Evolutionary conservation across 176 grass and related monocot species (phyloP).

Genomic region (Eragrostis curvula): DNA sequence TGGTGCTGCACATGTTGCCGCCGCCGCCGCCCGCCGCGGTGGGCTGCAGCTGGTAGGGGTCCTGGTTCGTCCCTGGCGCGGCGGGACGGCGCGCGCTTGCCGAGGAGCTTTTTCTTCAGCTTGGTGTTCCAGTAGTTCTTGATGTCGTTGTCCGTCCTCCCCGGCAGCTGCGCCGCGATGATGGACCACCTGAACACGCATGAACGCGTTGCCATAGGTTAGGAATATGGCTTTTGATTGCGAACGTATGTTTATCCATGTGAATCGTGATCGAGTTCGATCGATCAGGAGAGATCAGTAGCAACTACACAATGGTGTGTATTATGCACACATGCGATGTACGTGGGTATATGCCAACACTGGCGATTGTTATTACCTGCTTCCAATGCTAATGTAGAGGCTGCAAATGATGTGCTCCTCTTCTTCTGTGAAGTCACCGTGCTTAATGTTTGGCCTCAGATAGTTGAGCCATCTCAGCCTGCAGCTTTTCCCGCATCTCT

Average conservation of each 20-base stretch:
- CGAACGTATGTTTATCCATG: background rate
- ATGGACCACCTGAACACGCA: conserved; percentile 83
- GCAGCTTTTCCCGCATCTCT: conserved; percentile 95
- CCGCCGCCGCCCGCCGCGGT: background rate
- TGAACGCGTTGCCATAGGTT: background rate
- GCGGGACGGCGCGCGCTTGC: conserved; percentile 61
- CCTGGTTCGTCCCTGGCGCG: conserved; percentile 41
- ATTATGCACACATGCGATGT: background rate
- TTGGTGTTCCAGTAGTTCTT: conserved; percentile 99
- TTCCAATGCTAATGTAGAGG: conserved; percentile 97
- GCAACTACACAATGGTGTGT: background rate
- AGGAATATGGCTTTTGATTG: background rate
- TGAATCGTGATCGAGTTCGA: background rate
- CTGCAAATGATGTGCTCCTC: conserved; percentile 94
- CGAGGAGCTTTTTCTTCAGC: conserved; percentile 98
- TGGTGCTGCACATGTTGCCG: conserved; percentile 24
- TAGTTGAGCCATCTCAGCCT: conserved; percentile 98
- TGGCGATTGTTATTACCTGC: conserved; percentile 56
- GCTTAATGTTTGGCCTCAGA: conserved; percentile 95
- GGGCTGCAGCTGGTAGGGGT: conserved; percentile 13
- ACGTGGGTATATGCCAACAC: background rate
- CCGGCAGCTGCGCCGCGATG: conserved; percentile 92
- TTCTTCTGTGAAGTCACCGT: conserved; percentile 87
- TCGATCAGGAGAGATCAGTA: background rate
- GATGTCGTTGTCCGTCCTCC: conserved; percentile 97